Base-by-base conservation (phyloP, 768 basidiomycete species). In the Pleurotus platypus region DNA sequence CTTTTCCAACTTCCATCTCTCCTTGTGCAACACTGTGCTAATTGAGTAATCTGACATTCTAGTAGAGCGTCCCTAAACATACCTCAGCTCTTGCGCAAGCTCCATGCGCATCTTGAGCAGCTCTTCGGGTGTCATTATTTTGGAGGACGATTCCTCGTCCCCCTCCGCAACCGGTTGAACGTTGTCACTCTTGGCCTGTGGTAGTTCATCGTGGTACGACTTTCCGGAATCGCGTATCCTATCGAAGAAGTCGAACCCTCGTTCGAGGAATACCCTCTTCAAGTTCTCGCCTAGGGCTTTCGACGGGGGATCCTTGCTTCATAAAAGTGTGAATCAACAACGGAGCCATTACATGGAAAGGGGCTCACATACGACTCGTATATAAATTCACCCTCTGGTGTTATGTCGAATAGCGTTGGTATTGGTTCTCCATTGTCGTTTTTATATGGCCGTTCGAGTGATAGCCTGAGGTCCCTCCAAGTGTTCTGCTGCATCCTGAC, bases 391-490 rank as follows among this genome's bases (percentile, higher is more conserved):
- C 90, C 89, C 43, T 90, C 85, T 22, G 80, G 75, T 5, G 80
- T 78, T 55, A 94, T 89, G 64, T 94, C 90, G 24, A 79, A 71
- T 26, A 93, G 71, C 4, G 76, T 73, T 22, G 82, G 86, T 26
- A 92, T 81, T 7, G 65, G 76, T 46, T 80, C 73, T 6, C 88
- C 90, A 38, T 78, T 70, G 61, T 93, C 90, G 64, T 91, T 87
- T 68, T 87, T 91, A 74, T 92, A 92, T 0, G 89, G 90, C 39
- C 84, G 76, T 66, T 94, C 91, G 30, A 94, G 77, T 1, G 89
- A 86, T 8, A 92, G 72, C 58, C 72, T 85, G 38, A 86, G 73
- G 60, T 78, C 78, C 64, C 80, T 85, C 81, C 84, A 87, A 7
- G 74, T 66, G 9, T 76, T 76, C 51, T 75, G 65, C 39, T 58